Base-by-base conservation (phyloP, 2,329 filamentous ascomycete species). In the Monosporascus sp. region DNA sequence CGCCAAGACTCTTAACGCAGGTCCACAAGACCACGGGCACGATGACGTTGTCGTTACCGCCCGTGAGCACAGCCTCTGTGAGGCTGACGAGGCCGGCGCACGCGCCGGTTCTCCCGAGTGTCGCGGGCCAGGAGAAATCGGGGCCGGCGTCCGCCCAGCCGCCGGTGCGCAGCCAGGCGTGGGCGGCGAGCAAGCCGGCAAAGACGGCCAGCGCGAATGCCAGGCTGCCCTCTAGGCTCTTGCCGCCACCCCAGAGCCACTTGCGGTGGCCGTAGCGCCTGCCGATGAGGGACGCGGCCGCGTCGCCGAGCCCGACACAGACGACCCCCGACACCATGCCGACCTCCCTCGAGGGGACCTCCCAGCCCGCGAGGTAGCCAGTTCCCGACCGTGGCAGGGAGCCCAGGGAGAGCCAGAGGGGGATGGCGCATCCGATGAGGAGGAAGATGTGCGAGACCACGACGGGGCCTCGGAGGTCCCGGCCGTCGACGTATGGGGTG, bases 11-110 rank as follows among this genome's bases (percentile, higher is more conserved):
- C 71, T 93, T 88, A 40, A 96, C 91, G 64, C 96, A 85, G 55
- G 92, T 81, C 94, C 94, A 99, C 56, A 99, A 73, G 49, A 96
- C 85, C 53, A 99, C 84, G 4, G 94, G 94, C 58, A 97, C 93
- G 58, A 97, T 87, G 19, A 99, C 94, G 76, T 99, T 99, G 77
- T 99, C 94, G 71, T 99, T 99, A 31, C 93, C 94, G 2, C 94
- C 94, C 16, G 94, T 97, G 58, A 99, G 74, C 47, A 97, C 93
- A 26, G 94, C 92, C 74, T 99, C 94, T 50, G 94, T 96, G 61
- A 97, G 78, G 70, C 92, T 97, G 27, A 92, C 90, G 54, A 91
- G 82, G 43, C 80, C 79, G 7, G 89, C 91, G 59, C 91, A 95
- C 48, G 89, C 66, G 5, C 78, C 75, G 11, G 87, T 84, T 66